Evolutionary conservation across 2,329 filamentous ascomycete species (phyloP).

Genomic region (Endocalyx cinctus): DNA sequence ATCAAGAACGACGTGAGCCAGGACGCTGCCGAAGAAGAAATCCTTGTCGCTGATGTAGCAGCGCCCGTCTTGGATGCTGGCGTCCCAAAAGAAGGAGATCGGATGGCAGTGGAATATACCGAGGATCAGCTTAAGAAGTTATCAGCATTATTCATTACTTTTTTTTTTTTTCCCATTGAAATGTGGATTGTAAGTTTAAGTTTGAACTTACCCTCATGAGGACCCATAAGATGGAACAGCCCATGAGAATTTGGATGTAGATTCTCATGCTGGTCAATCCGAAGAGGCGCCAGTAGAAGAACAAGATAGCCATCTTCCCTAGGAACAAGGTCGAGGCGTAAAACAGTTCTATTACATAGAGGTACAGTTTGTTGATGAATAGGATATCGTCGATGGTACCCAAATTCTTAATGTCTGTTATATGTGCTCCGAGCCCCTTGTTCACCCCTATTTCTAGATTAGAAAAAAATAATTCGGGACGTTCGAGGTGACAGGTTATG

Average conservation of each 20-base stretch:
- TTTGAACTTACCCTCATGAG: constrained; percentile 15
- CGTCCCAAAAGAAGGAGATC: constrained; percentile 28
- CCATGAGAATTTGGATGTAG: constrained; percentile 23
- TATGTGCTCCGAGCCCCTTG: constrained; percentile 5
- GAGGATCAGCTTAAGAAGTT: too few relatives aligned
- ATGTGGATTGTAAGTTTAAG: too few relatives aligned
- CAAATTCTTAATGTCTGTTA: constrained; percentile 5
- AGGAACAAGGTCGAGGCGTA: constrained; percentile 24
- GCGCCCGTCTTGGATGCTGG: constrained; percentile 14
- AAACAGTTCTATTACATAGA: constrained; percentile 23
- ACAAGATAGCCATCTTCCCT: constrained; percentile 24
- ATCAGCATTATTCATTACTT: too few relatives aligned
- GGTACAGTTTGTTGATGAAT: constrained; percentile 10
- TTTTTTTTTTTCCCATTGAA: too few relatives aligned
- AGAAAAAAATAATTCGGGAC: too few relatives aligned
- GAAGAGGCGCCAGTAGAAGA: constrained; percentile 27
- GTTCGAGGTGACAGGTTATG: too few relatives aligned
- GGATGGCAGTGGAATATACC: constrained; percentile 30
- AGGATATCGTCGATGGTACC: constrained; percentile 2
- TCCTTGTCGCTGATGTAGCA: constrained; percentile 14
- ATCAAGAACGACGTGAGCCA: constrained; percentile 28
- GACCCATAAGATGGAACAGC: constrained; percentile 20
- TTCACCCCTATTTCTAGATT: too few relatives aligned
- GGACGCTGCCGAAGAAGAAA: constrained; percentile 28
- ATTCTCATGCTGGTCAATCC: constrained; percentile 21